Conservation (phyloP, 2,329 filamentous ascomycete genomes). For the Penicillium janthinellum region DNA sequence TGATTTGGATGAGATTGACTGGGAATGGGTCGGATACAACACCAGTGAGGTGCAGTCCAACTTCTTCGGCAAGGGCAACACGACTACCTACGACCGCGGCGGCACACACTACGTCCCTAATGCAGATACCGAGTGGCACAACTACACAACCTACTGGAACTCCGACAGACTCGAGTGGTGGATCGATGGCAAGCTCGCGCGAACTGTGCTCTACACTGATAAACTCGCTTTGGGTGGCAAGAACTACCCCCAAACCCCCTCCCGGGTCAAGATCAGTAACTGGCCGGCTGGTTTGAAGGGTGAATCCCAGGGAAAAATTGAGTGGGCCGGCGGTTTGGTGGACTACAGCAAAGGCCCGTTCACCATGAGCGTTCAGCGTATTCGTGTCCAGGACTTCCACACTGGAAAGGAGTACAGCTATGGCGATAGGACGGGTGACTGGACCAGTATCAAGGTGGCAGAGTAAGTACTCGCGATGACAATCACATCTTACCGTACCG, state of each 20-base stretch:
- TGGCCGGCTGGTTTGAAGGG: slow-evolving; percentile 64
- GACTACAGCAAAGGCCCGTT: slow-evolving; percentile 68
- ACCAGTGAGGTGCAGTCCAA: slow-evolving; percentile 68
- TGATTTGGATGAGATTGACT: slow-evolving; percentile 85
- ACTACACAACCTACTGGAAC: slow-evolving; percentile 66
- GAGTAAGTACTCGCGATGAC: slow-evolving; percentile 32
- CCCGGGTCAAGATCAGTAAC: slow-evolving; percentile 69
- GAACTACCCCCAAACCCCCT: slow-evolving; percentile 72
- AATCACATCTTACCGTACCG: too few species aligned
- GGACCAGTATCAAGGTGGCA: slow-evolving; percentile 64
- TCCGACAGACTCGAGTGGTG: slow-evolving; percentile 65
- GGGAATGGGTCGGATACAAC: slow-evolving; percentile 51
- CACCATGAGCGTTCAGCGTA: slow-evolving; percentile 70
- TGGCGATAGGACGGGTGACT: slow-evolving; percentile 62
- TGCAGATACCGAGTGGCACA: slow-evolving; percentile 56
- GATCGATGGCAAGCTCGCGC: slow-evolving; percentile 63
- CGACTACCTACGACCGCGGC: slow-evolving; percentile 74
- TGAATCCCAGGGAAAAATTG: slow-evolving; percentile 52
- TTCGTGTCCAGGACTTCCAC: slow-evolving; percentile 60
- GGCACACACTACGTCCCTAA: slow-evolving; percentile 68
- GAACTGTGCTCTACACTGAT: slow-evolving; percentile 62
- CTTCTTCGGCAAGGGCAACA: slow-evolving; percentile 93
- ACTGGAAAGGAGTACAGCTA: slow-evolving; percentile 68
- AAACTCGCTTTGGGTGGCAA: slow-evolving; percentile 52
- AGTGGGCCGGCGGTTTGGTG: slow-evolving; percentile 71